Percentiles rank a stretch among this genome's conserved stretches.
Evolutionary conservation across 441 rosid species (phyloP).

Genomic region (Populus hybrid): DNA sequence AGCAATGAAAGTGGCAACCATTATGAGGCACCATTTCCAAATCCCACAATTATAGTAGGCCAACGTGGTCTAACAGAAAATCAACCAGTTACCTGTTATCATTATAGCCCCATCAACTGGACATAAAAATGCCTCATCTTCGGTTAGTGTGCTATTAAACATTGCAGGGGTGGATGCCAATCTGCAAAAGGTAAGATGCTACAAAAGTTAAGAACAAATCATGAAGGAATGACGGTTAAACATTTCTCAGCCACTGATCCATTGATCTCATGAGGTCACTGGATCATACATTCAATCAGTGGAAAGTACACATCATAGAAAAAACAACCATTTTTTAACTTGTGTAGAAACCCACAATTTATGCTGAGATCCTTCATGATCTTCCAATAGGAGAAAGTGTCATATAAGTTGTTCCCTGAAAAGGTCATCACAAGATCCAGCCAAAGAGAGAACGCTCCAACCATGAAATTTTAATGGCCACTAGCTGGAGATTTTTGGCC

Average conservation of each 20-base stretch:
- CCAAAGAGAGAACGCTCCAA: not conserved
- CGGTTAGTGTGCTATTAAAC: constrained; percentile 90
- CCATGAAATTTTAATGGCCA: not conserved
- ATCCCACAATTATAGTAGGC: not conserved
- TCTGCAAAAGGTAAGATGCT: constrained; percentile 33
- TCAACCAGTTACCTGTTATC: constrained; percentile 69
- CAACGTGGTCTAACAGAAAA: constrained; percentile 16
- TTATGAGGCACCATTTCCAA: constrained; percentile 6
- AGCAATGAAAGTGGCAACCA: constrained; percentile 1
- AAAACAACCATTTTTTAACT: not conserved
- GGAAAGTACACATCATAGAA: constrained; percentile 5
- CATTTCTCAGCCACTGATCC: not conserved
- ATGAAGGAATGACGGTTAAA: not conserved
- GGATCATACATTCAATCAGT: not conserved
- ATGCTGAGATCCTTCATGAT: not conserved
- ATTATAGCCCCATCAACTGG: constrained; percentile 98
- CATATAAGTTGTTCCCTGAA: not conserved
- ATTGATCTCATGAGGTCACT: not conserved
- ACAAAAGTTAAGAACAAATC: not conserved
- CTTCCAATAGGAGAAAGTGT: not conserved
- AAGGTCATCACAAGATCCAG: not conserved
- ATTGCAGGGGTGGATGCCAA: constrained; percentile 99
- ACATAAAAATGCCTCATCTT: constrained; percentile 63
- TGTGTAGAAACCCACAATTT: not conserved
- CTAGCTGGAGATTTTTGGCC: not conserved